phyloP scores from a whole-genome alignment of 176 grass and related monocot species.

The Aegilops longissima region DNA sequence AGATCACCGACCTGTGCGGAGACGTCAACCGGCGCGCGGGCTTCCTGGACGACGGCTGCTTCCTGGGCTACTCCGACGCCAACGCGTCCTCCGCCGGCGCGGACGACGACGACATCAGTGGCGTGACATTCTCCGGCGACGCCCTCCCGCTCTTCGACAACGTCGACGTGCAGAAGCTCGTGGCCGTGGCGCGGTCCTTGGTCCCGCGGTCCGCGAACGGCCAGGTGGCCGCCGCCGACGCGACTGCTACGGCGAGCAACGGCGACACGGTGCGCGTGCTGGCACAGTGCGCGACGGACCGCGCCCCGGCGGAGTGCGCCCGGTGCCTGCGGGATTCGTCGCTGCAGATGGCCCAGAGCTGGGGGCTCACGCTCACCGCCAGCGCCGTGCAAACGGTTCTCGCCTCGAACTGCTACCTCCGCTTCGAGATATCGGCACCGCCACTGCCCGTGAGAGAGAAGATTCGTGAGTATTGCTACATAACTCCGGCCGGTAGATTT shows the following conservation, averaged over 20 bases:
- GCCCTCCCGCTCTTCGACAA: neutral
- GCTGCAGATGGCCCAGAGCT: neutral
- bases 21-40: neutral
- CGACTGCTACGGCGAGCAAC: neutral
- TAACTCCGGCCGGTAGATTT: no score
- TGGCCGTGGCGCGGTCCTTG: neutral
- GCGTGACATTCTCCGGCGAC: neutral
- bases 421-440: neutral
- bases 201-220: neutral
- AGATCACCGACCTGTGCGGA: neutral
- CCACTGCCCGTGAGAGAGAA: neutral
- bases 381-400: neutral
- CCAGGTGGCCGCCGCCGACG: neutral
- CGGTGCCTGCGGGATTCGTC: neutral
- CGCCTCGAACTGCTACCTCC: neutral
- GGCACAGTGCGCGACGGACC: conserved; percentile 6
- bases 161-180: neutral
- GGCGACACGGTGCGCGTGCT: neutral
- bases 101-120: neutral
- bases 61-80: neutral
- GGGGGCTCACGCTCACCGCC: neutral
- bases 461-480: conserved; percentile 40
- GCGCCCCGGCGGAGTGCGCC: neutral
- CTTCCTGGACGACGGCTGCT: neutral
- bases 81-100: neutral